Evolutionary conservation across 768 basidiomycete species (phyloP).

Genomic region (Tylopilus intermedius): DNA sequence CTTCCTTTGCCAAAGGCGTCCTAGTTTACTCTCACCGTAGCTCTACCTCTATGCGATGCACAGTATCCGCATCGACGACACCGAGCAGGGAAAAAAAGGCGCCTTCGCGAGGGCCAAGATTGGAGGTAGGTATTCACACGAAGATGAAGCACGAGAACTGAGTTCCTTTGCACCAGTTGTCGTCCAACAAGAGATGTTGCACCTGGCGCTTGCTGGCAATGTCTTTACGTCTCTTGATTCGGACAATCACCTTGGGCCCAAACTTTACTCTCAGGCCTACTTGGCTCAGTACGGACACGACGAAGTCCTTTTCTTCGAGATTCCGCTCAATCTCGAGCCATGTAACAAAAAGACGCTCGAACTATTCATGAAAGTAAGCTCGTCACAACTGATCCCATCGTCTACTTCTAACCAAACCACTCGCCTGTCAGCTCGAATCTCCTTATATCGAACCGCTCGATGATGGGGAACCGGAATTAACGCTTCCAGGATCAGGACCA

Average conservation of each 20-base stretch:
- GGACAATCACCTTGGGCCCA: neutral
- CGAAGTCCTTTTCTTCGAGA: neutral
- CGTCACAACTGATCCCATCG: neutral
- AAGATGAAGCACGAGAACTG: neutral
- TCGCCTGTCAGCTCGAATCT: neutral
- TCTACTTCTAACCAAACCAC: neutral
- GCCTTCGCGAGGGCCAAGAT: neutral
- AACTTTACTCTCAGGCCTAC: neutral
- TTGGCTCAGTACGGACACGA: neutral
- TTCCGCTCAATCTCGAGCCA: neutral
- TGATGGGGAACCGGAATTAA: neutral
- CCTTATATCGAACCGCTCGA: neutral
- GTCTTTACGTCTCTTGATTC: neutral
- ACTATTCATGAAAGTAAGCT: neutral
- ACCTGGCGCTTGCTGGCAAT: neutral
- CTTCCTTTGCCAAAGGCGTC: neutral
- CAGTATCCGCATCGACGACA: neutral
- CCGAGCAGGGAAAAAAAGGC: neutral
- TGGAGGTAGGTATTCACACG: neutral
- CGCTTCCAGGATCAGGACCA: neutral
- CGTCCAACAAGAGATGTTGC: neutral
- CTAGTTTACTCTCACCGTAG: neutral
- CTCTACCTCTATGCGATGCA: neutral
- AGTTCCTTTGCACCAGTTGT: neutral
- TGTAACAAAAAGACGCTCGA: neutral